Evolutionary conservation across 495 filamentous ascomycete species (phyloP).

Genomic region (Annulohypoxylon bovei): DNA sequence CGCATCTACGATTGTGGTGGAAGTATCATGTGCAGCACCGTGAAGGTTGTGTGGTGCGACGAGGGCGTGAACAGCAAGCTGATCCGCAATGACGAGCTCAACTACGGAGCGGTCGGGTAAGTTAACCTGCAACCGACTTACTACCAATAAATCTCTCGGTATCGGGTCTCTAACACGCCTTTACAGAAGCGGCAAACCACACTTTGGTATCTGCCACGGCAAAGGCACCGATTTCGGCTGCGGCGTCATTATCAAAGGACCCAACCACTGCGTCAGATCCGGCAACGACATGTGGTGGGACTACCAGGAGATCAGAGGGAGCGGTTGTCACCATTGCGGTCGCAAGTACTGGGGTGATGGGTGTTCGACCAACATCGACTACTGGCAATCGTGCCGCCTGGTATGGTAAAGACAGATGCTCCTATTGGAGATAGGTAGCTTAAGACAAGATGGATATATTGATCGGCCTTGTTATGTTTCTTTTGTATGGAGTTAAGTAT

Average conservation of each 20-base stretch:
- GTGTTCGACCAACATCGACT: constrained; percentile 28
- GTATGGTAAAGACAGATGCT: background rate
- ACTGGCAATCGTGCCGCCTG: background rate
- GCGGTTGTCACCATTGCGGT: constrained; percentile 30
- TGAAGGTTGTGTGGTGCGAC: constrained; percentile 24
- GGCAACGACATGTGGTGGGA: constrained; percentile 38
- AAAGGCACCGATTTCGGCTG: constrained; percentile 30
- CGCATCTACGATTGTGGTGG: constrained; percentile 27
- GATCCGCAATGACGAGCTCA: constrained; percentile 18
- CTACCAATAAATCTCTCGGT: background rate
- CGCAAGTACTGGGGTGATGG: constrained; percentile 22
- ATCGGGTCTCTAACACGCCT: background rate
- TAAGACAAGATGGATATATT: too few relatives aligned
- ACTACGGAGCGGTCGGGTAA: constrained; percentile 26
- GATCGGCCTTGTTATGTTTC: too few relatives aligned
- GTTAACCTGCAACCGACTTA: background rate
- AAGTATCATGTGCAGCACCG: constrained; percentile 29
- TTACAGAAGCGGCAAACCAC: constrained; percentile 24
- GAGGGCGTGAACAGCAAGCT: constrained; percentile 6
- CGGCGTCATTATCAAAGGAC: constrained; percentile 23
- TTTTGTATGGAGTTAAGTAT: too few relatives aligned
- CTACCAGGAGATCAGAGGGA: constrained; percentile 28
- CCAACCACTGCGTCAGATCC: constrained; percentile 5
- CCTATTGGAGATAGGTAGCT: background rate
- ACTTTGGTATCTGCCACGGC: constrained; percentile 24